Conservation (phyloP, 257 asterid genomes). For the Scutellaria galericulata region DNA sequence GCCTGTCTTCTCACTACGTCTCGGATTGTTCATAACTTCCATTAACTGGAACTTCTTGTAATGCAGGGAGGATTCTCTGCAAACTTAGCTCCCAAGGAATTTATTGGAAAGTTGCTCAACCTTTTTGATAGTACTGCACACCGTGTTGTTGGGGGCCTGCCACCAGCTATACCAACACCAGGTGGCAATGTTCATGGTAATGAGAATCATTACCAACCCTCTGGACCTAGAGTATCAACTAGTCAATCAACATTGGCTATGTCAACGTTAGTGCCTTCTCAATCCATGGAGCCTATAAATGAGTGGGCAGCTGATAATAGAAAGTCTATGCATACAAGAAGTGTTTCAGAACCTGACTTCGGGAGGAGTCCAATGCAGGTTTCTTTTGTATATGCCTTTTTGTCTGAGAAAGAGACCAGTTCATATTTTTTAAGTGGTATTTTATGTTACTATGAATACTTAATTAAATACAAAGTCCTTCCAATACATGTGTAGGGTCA, state of each 20-base stretch:
- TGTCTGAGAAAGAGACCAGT: slow-evolving; percentile 13
- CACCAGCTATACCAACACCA: slow-evolving; percentile 61
- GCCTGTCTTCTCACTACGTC: slow-evolving; percentile 12
- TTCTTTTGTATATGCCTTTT: slow-evolving; percentile 31
- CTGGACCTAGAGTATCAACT: slow-evolving; percentile 69
- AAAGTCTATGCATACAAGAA: slow-evolving; percentile 74
- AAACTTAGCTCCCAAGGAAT: slow-evolving; percentile 78
- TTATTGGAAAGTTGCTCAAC: slow-evolving; percentile 80
- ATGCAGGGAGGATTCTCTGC: slow-evolving; percentile 94
- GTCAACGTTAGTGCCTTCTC: slow-evolving; percentile 88
- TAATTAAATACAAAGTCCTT: slow-evolving; percentile 17
- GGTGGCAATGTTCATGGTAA: slow-evolving; percentile 51
- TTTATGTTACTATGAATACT: not conserved
- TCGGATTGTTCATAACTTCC: slow-evolving; percentile 21
- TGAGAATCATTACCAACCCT: slow-evolving; percentile 58
- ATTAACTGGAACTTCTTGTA: slow-evolving; percentile 35
- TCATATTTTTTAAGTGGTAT: slow-evolving; percentile 22
- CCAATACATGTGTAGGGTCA: slow-evolving; percentile 48
- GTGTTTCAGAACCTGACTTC: slow-evolving; percentile 96
- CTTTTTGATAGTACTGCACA: slow-evolving; percentile 85
- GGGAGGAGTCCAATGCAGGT: slow-evolving; percentile 98
- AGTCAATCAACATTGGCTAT: slow-evolving; percentile 97
- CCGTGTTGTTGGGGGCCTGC: slow-evolving; percentile 81
- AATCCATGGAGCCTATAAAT: slow-evolving; percentile 66
- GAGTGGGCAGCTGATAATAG: slow-evolving; percentile 66